Evolutionary conservation across 768 basidiomycete genomes (phyloP).

Genomic region (Sporobolomyces roseus): DNA sequence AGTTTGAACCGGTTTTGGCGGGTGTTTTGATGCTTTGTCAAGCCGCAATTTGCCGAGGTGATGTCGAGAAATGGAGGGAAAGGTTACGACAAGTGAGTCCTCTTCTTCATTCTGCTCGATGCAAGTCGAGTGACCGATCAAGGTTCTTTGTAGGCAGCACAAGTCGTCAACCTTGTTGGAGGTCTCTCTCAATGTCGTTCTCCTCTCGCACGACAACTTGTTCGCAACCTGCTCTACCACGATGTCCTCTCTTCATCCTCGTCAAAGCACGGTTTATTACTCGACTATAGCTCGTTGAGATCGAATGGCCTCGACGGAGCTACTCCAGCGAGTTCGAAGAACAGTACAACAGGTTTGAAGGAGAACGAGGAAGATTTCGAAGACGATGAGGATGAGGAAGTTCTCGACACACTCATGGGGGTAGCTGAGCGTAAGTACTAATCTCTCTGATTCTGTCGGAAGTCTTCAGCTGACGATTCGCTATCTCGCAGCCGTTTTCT

Average conservation of each 20-base stretch:
- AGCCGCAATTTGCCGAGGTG: slow-evolving; percentile 24
- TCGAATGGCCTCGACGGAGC: neutral
- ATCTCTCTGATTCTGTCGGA: neutral
- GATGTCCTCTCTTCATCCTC: slow-evolving; percentile 26
- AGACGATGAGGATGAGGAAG: slow-evolving; percentile 16
- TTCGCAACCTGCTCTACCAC: slow-evolving; percentile 30
- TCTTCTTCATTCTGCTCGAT: neutral
- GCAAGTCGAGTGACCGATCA: neutral
- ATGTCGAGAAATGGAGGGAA: slow-evolving; percentile 20
- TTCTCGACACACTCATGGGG: slow-evolving; percentile 33
- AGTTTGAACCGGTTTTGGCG: slow-evolving; percentile 22
- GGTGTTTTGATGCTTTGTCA: slow-evolving; percentile 23
- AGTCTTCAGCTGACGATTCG: neutral
- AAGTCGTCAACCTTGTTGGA: slow-evolving; percentile 16
- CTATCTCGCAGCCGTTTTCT: slow-evolving; percentile 13
- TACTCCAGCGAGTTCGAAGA: slow-evolving; percentile 1
- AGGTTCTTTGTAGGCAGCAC: neutral
- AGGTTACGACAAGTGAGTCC: slow-evolving; percentile 8
- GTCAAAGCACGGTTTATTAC: slow-evolving; percentile 15
- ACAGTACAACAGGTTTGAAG: neutral
- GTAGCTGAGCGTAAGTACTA: slow-evolving; percentile 3
- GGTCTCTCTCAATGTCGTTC: neutral
- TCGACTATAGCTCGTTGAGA: slow-evolving; percentile 13
- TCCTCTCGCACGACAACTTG: slow-evolving; percentile 17
- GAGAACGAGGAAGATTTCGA: neutral